These are phyloP conservation scores for Naganishia vaughanmartiniae DNA, from an alignment of 768 basidiomycete species.

Conservation along the genomic window DNA sequence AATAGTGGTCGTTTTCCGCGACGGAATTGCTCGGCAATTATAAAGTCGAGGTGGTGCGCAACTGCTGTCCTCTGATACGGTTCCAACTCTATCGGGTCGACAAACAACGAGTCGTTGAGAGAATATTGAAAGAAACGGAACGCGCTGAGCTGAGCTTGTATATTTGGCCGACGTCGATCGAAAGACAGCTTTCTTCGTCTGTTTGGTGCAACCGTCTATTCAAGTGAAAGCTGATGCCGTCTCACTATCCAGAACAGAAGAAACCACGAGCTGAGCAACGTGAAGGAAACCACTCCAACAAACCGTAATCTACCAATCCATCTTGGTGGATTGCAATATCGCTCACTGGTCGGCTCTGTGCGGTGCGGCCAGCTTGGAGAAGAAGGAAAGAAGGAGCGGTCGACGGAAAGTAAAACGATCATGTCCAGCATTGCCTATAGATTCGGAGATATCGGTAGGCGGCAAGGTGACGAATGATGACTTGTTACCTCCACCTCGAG, in stretches of 20 bases:
- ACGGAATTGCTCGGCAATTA: background rate
- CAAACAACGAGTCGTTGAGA: background rate
- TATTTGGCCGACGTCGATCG: conserved; percentile 14
- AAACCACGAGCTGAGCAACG: no score
- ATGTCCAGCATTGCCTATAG: background rate
- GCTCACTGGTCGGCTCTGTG: background rate
- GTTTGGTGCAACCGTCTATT: no score
- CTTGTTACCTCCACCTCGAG: background rate
- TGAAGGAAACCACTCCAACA: background rate
- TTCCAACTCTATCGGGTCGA: background rate
- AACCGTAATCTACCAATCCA: background rate
- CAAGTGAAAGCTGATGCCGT: no score
- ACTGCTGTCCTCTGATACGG: background rate
- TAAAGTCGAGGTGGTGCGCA: background rate
- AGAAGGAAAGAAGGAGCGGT: background rate
- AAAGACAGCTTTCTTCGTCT: background rate
- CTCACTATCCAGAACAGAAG: no score
- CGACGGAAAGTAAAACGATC: background rate
- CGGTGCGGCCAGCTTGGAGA: background rate
- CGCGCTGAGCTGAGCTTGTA: background rate
- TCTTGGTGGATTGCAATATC: background rate
- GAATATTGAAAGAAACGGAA: background rate
- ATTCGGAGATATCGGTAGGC: background rate
- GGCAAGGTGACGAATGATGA: background rate
- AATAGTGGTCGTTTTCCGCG: background rate